Evolutionary conservation across 768 basidiomycete genomes (phyloP), one percentile per base, ranked within the genome.

Genomic region (Boletellus ananas): DNA sequence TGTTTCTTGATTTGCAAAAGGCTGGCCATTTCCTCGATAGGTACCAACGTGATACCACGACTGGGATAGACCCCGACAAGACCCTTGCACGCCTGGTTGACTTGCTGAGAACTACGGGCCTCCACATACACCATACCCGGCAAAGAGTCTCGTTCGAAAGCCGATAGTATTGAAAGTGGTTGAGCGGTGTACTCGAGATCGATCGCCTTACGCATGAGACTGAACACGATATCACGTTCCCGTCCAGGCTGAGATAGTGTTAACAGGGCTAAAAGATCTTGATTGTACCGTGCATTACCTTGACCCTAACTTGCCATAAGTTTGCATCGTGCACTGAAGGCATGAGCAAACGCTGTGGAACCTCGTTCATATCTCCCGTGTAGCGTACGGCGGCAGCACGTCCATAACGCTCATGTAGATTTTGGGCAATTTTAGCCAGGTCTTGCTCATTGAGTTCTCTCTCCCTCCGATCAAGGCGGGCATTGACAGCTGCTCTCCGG

Each of bases 1-100:
- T 94, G 88, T 72, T 94, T 94, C 75, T 94, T 97, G 62, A 96
- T 96, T 64, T 91, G 90, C 58, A 98, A 77, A 34, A 98, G 74
- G 52, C 90, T 91, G 16, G 96, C 92, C 94, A 98, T 98, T 74
- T 99, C 96, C 61, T 94, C 90, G 51, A 97, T 93, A 7, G 94
- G 94, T 1, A 97, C 94, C 31, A 96, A 79, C 17, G 79, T 77
- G 54, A 92, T 81, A 14, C 90, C 89, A 44, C 88, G 84, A 60
- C 80, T 84, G 25, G 83, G 79, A 67, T 93, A 99, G 47, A 98
- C 83, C 45, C 94, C 96, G 44, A 98, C 89, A 42, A 98, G 85
- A 23, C 95, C 95, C 49, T 83, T 79, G 63, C 90, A 81, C 6
- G 95, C 94, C 49, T 85, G 79, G 55, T 76, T 80, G 49, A 97